Evolutionary conservation across 2,329 filamentous ascomycete species (phyloP), one percentile per base, ranked within the genome.

Genomic region (Pleomassaria siparia): DNA sequence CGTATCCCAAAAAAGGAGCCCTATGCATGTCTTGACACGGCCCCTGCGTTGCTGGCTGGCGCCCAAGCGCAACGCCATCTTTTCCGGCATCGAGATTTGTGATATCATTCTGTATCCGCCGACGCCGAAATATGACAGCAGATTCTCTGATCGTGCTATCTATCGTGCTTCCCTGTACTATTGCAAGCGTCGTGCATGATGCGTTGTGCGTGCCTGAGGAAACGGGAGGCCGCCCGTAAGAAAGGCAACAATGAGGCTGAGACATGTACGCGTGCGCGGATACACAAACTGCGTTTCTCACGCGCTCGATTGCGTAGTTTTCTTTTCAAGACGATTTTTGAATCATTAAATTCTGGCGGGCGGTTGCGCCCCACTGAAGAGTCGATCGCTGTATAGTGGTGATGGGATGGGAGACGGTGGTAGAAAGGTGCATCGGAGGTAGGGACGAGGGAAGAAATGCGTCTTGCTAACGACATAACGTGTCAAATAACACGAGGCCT

Each of bases 261-360:
- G 51, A 51, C 51, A 51, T 48, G 37, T 49, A 48, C 46, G 49
- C 49, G 43, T 30, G 29, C 29, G n/a, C n/a, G n/a, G n/a, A 30
- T 25, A 52, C 40, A 52, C 49, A 46, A 49, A 22, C 20, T 13
- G 29, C 24, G 13, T 9, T 15, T 40, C 28, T 15, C 5, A 32
- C n/a, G 10, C 29, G 29, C 13, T 32, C n/a, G n/a, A n/a, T n/a
- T n/a, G n/a, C n/a, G n/a, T n/a, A n/a, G n/a, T n/a, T 4, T 20
- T 33, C 37, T 36, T 37, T 22, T 24, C 16, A 20, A 13, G n/a
- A 21, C 32, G 16, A 35, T n/a, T n/a, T n/a, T n/a, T n/a, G 7
- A 35, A 9, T 4, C 15, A 35, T 7, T 8, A 35, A 18, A 6
- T 35, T 18, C 16, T 18, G n/a, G 32, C 15, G 3, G 18, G 5